phyloP scores from a whole-genome alignment of 371 early-diverging fungal genomes.

The Apophysomyces ossiformis region DNA sequence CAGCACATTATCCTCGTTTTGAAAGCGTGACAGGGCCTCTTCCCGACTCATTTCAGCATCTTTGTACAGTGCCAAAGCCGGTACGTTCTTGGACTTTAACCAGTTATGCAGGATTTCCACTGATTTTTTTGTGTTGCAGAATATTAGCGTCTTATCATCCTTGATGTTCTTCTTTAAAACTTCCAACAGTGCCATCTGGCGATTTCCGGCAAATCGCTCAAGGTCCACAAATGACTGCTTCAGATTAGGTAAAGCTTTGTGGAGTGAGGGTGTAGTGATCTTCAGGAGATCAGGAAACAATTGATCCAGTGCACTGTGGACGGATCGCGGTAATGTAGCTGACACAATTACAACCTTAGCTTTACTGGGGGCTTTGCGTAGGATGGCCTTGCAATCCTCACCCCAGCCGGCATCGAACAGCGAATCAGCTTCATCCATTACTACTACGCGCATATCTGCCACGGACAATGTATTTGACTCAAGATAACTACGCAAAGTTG shows the following conservation, averaged over 20 bases:
- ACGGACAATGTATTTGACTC: constrained; percentile 59
- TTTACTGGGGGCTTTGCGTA: constrained; percentile 25
- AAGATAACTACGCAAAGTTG: constrained; percentile 50
- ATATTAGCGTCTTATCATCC: constrained; percentile 71
- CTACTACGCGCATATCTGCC: constrained; percentile 62
- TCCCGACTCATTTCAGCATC: constrained; percentile 52
- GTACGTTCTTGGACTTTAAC: constrained; percentile 62
- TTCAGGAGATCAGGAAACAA: constrained; percentile 62
- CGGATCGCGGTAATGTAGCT: constrained; percentile 87
- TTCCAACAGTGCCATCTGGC: constrained; percentile 71
- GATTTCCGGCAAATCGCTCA: constrained; percentile 61
- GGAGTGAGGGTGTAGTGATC: constrained; percentile 85
- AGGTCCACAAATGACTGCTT: constrained; percentile 81
- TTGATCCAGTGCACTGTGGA: constrained; percentile 64
- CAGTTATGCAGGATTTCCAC: constrained; percentile 66
- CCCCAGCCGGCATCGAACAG: constrained; percentile 86
- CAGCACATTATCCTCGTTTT: constrained; percentile 53
- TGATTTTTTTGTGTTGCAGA: constrained; percentile 83
- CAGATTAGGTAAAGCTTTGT: constrained; percentile 76
- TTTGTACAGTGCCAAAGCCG: constrained; percentile 62
- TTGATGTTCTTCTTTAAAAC: constrained; percentile 71
- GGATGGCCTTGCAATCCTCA: constrained; percentile 55
- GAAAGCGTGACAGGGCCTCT: constrained; percentile 51
- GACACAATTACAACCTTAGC: constrained; percentile 69
- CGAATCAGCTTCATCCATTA: constrained; percentile 95